These are phyloP conservation scores for Fonsecaea pedrosoi DNA, from an alignment of 2,329 filamentous ascomycete genomes.

Conservation along the genomic window DNA sequence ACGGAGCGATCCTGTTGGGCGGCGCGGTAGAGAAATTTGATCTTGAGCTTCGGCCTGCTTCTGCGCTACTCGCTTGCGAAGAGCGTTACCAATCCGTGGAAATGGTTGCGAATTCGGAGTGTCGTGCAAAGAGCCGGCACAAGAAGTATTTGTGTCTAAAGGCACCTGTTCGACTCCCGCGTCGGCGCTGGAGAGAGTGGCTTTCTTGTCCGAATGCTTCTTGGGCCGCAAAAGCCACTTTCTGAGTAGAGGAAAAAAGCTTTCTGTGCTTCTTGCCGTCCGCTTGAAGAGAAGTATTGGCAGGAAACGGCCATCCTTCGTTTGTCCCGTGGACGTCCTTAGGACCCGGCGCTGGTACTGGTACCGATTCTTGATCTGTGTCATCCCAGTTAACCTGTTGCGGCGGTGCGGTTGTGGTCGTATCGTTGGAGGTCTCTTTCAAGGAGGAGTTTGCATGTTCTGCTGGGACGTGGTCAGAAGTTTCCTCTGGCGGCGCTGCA, in stretches of 20 bases:
- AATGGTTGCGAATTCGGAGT: neutral
- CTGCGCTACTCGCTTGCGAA: neutral
- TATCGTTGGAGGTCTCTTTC: neutral
- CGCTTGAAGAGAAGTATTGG: neutral
- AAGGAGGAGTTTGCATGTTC: neutral
- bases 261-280: constrained; percentile 13
- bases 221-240: neutral
- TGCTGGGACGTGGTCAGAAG: neutral
- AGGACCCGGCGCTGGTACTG: neutral
- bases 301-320: neutral
- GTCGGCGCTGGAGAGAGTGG: neutral
- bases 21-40: neutral
- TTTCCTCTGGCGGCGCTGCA: neutral
- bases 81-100: neutral
- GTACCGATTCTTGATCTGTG: neutral
- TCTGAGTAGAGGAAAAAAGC: constrained; percentile 2
- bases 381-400: neutral
- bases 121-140: neutral
- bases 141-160: neutral
- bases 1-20: neutral
- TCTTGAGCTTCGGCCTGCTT: constrained; percentile 5
- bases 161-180: neutral
- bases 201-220: neutral
- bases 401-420: neutral
- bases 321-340: neutral